A percentile compares a stretch with the other conserved stretches of the same genome.
phyloP scores from a whole-genome alignment of 495 filamentous ascomycete species.

The Hypoxylon subgilvum region DNA sequence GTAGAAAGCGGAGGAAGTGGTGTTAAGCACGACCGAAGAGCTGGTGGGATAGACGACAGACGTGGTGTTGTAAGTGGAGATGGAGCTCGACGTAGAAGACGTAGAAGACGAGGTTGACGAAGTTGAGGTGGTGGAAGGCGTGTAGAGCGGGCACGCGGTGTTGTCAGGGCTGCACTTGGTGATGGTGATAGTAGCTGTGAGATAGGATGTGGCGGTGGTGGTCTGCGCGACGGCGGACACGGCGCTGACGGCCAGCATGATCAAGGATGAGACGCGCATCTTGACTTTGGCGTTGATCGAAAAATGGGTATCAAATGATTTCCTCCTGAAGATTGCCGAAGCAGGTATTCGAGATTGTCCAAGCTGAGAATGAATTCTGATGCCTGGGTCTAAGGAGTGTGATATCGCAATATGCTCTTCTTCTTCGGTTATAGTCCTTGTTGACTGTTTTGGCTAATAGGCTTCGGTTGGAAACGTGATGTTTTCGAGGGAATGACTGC shows the following conservation, averaged over 20 bases:
- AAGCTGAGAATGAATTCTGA: conserved; percentile 4
- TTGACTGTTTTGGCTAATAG: background rate
- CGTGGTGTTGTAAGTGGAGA: conserved; percentile 21
- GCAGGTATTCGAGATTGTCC: conserved; percentile 12
- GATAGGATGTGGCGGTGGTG: conserved; percentile 51
- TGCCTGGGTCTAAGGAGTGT: conserved; percentile 3
- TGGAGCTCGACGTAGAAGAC: conserved; percentile 14
- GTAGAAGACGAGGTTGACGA: background rate
- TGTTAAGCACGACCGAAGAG: conserved; percentile 28
- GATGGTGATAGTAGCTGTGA: conserved; percentile 55
- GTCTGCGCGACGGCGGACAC: conserved; percentile 41
- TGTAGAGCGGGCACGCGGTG: conserved; percentile 52
- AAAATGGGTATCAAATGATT: conserved; percentile 28
- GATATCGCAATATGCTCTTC: conserved; percentile 14
- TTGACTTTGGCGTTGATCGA: conserved; percentile 30
- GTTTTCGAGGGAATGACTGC: conserved; percentile 20
- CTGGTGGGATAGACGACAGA: conserved; percentile 20
- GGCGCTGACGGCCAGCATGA: conserved; percentile 38
- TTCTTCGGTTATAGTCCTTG: background rate
- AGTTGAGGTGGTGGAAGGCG: conserved; percentile 32
- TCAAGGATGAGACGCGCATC: conserved; percentile 38
- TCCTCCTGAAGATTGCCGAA: conserved; percentile 16
- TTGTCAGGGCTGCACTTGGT: conserved; percentile 54
- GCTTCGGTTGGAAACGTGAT: background rate
- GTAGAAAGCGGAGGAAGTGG: conserved; percentile 39